Evolutionary conservation across 371 early-diverging fungal genomes (phyloP).

Genomic region (Dichotomocladium elegans): DNA sequence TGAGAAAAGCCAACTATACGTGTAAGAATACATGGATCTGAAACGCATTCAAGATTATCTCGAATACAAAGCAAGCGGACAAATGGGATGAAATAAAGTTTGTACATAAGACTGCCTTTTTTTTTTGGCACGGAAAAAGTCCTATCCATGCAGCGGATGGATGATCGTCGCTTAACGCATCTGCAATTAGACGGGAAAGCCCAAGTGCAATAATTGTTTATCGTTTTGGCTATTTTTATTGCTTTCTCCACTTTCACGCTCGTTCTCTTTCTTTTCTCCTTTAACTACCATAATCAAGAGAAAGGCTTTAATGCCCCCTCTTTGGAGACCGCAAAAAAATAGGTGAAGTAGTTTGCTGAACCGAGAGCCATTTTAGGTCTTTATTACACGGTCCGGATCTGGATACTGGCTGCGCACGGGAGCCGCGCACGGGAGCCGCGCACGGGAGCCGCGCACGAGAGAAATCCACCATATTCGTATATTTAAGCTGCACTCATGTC

Average conservation of each 20-base stretch:
- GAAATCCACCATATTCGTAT: too few relatives aligned
- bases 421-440: too few relatives aligned
- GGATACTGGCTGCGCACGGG: too few relatives aligned
- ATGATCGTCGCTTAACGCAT: conserved; percentile 48
- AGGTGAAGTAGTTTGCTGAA: too few relatives aligned
- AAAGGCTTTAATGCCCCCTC: neutral
- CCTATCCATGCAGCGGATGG: conserved; percentile 55
- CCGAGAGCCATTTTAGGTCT: too few relatives aligned
- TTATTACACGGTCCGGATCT: too few relatives aligned
- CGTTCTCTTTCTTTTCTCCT: neutral
- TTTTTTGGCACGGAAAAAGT: conserved; percentile 65
- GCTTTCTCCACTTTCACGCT: neutral
- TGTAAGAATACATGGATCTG: conserved; percentile 63
- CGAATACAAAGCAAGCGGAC: conserved; percentile 66
- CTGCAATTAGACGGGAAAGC: conserved; percentile 38
- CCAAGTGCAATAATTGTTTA: conserved; percentile 10
- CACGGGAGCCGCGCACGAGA: too few relatives aligned
- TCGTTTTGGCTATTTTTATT: neutral
- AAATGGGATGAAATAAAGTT: too few relatives aligned
- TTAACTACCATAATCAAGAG: neutral
- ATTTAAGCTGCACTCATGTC: too few relatives aligned
- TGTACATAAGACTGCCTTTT: too few relatives aligned
- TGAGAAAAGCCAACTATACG: conserved; percentile 70
- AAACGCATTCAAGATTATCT: conserved; percentile 65
- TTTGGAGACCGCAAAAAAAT: neutral